phyloP scores from a whole-genome alignment of 768 basidiomycete species.

The Phaeotremella skinneri region DNA sequence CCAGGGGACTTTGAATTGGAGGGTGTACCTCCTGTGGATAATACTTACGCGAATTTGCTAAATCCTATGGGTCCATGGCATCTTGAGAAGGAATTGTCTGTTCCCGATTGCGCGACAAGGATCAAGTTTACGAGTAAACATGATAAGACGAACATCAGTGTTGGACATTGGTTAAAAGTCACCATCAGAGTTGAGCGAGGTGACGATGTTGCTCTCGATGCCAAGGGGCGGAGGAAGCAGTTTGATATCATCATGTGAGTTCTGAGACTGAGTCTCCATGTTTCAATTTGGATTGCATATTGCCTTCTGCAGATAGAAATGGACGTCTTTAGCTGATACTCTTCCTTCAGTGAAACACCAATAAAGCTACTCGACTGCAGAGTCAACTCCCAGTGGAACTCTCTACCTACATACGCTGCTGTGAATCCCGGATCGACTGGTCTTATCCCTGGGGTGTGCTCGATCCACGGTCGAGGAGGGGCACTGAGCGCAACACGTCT shows the following conservation, averaged over 20 bases:
- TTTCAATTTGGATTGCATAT: neutral
- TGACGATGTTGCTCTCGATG: constrained; percentile 64
- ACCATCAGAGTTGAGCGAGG: constrained; percentile 79
- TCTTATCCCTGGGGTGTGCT: constrained; percentile 27
- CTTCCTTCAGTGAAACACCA: constrained; percentile 58
- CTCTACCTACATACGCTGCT: constrained; percentile 70
- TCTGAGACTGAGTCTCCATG: neutral
- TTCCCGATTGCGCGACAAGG: constrained; percentile 60
- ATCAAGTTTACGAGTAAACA: constrained; percentile 80
- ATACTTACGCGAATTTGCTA: constrained; percentile 47
- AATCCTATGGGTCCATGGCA: constrained; percentile 75
- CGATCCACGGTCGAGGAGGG: constrained; percentile 49
- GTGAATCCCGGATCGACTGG: constrained; percentile 19
- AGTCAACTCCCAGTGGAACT: constrained; percentile 74
- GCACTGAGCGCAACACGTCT: neutral
- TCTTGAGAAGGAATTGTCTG: constrained; percentile 65
- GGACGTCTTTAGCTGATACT: neutral
- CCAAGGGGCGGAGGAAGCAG: constrained; percentile 71
- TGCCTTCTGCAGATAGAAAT: neutral
- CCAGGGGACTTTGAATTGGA: constrained; percentile 10
- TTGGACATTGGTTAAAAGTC: constrained; percentile 75
- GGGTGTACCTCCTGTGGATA: constrained; percentile 1
- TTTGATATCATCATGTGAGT: constrained; percentile 74
- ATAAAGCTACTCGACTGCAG: constrained; percentile 83
- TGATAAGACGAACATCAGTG: constrained; percentile 67